Evolutionary conservation across 441 rosid genomes (phyloP).

Genomic region (Gossypium gossypioides): DNA sequence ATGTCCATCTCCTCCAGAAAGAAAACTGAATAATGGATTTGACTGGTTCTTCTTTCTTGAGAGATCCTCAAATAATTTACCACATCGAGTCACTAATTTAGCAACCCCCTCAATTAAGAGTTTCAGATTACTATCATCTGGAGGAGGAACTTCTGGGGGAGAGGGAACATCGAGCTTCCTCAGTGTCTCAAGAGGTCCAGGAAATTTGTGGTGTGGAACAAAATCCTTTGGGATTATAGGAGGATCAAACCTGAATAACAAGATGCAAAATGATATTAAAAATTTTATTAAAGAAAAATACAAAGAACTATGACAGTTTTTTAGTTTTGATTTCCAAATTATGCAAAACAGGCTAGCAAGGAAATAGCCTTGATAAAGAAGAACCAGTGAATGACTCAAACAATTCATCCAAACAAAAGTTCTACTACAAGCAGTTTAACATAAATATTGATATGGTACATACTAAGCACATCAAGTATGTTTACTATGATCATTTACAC

Average conservation of each 20-base stretch:
- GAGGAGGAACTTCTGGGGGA: constrained; percentile 67
- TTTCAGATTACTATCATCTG: constrained; percentile 61
- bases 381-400: neutral
- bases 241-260: constrained; percentile 58
- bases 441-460: neutral
- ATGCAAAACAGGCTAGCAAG: neutral
- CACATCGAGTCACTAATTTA: constrained; percentile 80
- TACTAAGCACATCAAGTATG: neutral
- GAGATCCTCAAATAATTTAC: constrained; percentile 88
- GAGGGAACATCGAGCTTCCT: constrained; percentile 37
- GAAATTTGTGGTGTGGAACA: constrained; percentile 62
- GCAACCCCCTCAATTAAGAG: constrained; percentile 84
- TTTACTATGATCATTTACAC: neutral
- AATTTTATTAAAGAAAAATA: neutral
- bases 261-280: constrained; percentile 7
- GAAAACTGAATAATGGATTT: constrained; percentile 80
- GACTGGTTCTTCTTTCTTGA: constrained; percentile 82
- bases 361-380: neutral
- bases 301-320: neutral
- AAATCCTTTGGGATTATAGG: constrained; percentile 74
- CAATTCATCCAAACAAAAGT: neutral
- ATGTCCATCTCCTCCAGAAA: constrained; percentile 70
- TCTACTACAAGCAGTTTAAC: neutral
- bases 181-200: constrained; percentile 45
- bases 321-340: neutral